phyloP scores from a whole-genome alignment of 371 early-diverging fungal species.

The Mucor sp. region DNA sequence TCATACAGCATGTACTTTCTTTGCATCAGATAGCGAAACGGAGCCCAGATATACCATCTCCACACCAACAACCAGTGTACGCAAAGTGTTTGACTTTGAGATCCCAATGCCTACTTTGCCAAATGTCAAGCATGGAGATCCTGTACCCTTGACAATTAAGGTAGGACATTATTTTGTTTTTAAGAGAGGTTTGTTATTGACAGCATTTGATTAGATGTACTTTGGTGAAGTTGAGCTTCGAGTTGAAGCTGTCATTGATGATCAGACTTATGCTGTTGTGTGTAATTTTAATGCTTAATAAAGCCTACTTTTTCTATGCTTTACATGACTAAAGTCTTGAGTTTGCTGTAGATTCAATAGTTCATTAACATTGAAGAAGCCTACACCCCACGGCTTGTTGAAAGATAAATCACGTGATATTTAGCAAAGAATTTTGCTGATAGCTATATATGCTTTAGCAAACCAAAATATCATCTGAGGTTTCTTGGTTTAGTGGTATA shows the following conservation, averaged over 20 bases:
- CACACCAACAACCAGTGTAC: constrained; percentile 34
- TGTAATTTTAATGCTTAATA: constrained; percentile 41
- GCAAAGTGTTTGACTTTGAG: constrained; percentile 60
- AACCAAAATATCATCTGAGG: too few relatives aligned
- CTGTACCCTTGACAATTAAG: constrained; percentile 42
- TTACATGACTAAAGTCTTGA: too few relatives aligned
- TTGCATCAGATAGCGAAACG: constrained; percentile 50
- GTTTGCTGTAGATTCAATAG: too few relatives aligned
- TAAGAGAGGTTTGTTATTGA: not conserved
- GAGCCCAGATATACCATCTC: constrained; percentile 60
- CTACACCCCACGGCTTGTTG: too few relatives aligned
- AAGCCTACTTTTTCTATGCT: not conserved
- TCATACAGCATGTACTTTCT: constrained; percentile 58
- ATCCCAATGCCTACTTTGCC: constrained; percentile 63
- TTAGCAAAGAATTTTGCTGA: too few relatives aligned
- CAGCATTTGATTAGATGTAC: constrained; percentile 44
- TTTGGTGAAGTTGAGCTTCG: constrained; percentile 65
- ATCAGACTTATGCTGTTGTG: constrained; percentile 48
- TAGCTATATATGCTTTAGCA: too few relatives aligned
- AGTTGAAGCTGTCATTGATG: constrained; percentile 60
- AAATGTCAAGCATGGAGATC: constrained; percentile 38
- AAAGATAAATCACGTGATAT: too few relatives aligned
- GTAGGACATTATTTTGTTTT: constrained; percentile 4
- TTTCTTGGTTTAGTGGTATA: too few relatives aligned
- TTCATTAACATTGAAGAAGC: too few relatives aligned